Percentiles rank a stretch among this genome's conserved stretches.
phyloP scores from a whole-genome alignment of 352 stramenopile species.

The Pythium volutum region DNA sequence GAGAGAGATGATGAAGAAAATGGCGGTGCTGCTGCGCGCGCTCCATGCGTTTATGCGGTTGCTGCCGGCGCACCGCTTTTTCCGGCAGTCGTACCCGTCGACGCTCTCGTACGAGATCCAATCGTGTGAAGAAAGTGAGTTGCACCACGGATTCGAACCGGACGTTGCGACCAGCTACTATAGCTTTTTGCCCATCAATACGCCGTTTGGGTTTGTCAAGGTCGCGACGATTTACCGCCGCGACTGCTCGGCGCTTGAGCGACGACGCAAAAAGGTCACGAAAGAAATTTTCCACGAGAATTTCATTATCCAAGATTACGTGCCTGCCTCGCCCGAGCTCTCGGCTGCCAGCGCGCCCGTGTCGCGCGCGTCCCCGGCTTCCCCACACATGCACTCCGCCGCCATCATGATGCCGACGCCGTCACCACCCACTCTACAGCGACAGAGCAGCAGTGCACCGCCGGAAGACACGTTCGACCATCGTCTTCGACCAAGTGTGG shows the following conservation, averaged over 20 bases:
- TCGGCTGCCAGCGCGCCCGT: background rate
- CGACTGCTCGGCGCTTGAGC: slow-evolving; percentile 47
- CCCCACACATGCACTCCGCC: background rate
- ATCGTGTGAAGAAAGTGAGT: slow-evolving; percentile 19
- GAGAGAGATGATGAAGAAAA: slow-evolving; percentile 78
- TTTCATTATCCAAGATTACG: slow-evolving; percentile 86
- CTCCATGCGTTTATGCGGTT: slow-evolving; percentile 78
- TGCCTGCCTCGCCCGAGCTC: slow-evolving; percentile 58
- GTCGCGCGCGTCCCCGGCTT: background rate
- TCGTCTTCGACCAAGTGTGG: slow-evolving; percentile 39
- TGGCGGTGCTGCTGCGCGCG: slow-evolving; percentile 65
- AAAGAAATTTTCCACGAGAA: slow-evolving; percentile 69
- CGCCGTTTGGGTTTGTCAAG: slow-evolving; percentile 74
- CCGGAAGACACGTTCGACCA: slow-evolving; percentile 8
- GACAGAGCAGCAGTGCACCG: background rate
- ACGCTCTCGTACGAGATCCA: slow-evolving; percentile 64
- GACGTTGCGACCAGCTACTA: slow-evolving; percentile 54
- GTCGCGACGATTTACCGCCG: slow-evolving; percentile 61
- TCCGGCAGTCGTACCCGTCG: slow-evolving; percentile 61
- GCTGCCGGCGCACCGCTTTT: slow-evolving; percentile 68
- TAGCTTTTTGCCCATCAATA: slow-evolving; percentile 74
- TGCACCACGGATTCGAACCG: slow-evolving; percentile 32
- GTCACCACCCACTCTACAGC: background rate
- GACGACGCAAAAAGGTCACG: slow-evolving; percentile 29
- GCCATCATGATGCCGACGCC: slow-evolving; percentile 9